Conservation (phyloP, 768 basidiomycete genomes). For the Leucogyrophana mollusca region DNA sequence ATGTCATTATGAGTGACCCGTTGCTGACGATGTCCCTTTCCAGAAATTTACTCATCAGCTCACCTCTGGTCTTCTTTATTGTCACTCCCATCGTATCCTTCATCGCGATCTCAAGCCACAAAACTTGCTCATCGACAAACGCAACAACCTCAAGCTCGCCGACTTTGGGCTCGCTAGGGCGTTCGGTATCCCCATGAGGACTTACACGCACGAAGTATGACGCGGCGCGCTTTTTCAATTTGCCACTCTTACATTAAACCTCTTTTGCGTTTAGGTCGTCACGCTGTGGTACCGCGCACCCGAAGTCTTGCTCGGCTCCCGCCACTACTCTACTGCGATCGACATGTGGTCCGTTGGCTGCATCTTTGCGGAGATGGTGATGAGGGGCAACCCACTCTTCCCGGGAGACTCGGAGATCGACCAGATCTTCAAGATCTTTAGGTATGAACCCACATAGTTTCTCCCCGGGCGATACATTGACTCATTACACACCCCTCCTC, state of each 20-base stretch:
- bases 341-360: conserved; percentile 99
- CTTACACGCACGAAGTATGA: conserved; percentile 99
- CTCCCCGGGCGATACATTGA: neutral
- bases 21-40: neutral
- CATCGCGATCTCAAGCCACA: conserved; percentile 97
- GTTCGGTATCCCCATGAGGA: conserved; percentile 97
- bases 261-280: conserved; percentile 69
- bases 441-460: conserved; percentile 50
- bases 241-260: neutral
- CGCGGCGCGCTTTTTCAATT: neutral
- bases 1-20: conserved; percentile 18
- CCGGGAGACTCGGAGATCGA: conserved; percentile 99
- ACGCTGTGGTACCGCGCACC: conserved; percentile 99
- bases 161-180: conserved; percentile 96
- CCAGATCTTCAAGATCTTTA: conserved; percentile 99
- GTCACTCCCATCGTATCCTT: conserved; percentile 94
- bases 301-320: conserved; percentile 92
- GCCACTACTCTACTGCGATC: conserved; percentile 96
- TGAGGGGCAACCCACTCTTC: conserved; percentile 88
- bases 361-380: conserved; percentile 98
- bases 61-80: conserved; percentile 86
- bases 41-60: conserved; percentile 98
- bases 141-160: conserved; percentile 90
- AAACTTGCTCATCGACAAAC: conserved; percentile 88
- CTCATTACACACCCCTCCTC: conserved; percentile 3